A percentile compares a stretch with the other conserved stretches of the same genome.
phyloP scores from a whole-genome alignment of 768 basidiomycete genomes.

The Termitomyces titanicus region DNA sequence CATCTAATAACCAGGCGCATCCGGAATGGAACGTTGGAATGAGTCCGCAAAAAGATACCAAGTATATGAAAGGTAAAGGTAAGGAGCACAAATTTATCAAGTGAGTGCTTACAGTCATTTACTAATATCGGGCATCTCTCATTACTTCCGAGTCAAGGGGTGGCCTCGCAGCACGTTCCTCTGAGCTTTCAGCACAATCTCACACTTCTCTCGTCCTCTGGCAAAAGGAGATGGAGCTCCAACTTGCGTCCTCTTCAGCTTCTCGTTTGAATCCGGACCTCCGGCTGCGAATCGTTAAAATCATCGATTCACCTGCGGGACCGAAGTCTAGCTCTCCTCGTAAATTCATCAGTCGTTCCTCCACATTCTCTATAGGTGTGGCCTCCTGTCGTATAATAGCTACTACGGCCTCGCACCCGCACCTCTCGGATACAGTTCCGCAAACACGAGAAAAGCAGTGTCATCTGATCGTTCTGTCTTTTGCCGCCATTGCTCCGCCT shows the following conservation, averaged over 20 bases:
- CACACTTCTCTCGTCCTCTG: conserved; percentile 48
- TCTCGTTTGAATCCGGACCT: conserved; percentile 36
- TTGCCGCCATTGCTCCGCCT: conserved; percentile 22
- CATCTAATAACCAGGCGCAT: conserved; percentile 20
- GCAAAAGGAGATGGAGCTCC: conserved; percentile 42
- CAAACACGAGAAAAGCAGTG: conserved; percentile 10
- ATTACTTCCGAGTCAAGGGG: conserved; percentile 32
- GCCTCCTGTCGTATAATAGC: conserved; percentile 38
- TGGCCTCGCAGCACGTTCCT: conserved; percentile 51
- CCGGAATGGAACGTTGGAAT: conserved; percentile 49
- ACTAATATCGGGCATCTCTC: not conserved
- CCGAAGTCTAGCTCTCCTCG: conserved; percentile 21
- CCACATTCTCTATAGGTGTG: conserved; percentile 29
- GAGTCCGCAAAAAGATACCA: conserved; percentile 50
- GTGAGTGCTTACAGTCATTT: conserved; percentile 28
- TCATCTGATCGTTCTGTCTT: conserved; percentile 35
- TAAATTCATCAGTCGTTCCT: conserved; percentile 21
- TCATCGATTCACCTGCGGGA: conserved; percentile 32
- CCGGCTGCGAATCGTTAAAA: conserved; percentile 37
- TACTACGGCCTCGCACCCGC: conserved; percentile 11
- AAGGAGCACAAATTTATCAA: conserved; percentile 38
- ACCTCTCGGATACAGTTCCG: conserved; percentile 18
- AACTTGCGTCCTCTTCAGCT: conserved; percentile 26
- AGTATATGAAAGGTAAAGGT: conserved; percentile 32
- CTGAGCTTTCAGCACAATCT: conserved; percentile 36